Conservation (phyloP, 2,329 filamentous ascomycete genomes). For the Aspergillus sp. region DNA sequence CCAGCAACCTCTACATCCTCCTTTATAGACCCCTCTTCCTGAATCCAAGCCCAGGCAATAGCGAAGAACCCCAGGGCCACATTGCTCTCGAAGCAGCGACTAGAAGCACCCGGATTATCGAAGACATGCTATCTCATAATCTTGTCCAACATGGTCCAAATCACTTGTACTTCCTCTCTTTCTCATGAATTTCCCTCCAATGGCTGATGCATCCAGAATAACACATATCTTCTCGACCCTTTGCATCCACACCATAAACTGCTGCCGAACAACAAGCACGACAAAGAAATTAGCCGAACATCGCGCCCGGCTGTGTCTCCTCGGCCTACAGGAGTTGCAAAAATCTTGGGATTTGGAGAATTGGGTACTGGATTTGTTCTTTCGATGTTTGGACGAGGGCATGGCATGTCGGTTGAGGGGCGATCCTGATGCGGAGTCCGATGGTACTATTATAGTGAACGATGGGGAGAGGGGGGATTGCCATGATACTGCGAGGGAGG, state of each 20-base stretch:
- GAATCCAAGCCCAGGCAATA: slow-evolving; percentile 20
- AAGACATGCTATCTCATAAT: slow-evolving; percentile 40
- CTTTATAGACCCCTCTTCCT: slow-evolving; percentile 39
- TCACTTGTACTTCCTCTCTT: slow-evolving; percentile 28
- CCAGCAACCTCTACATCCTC: slow-evolving; percentile 39
- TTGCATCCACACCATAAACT: slow-evolving; percentile 42
- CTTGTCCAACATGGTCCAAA: slow-evolving; percentile 39
- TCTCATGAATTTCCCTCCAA: neutral
- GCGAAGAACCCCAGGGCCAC: slow-evolving; percentile 26
- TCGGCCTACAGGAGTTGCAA: slow-evolving; percentile 43
- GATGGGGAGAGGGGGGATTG: neutral
- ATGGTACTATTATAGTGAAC: too few species aligned
- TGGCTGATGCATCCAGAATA: slow-evolving; percentile 22
- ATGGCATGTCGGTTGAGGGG: slow-evolving; percentile 33
- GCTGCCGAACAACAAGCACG: slow-evolving; percentile 30
- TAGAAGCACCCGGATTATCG: slow-evolving; percentile 40
- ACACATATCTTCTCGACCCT: slow-evolving; percentile 43
- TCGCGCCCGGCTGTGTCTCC: slow-evolving; percentile 41
- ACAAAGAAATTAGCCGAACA: slow-evolving; percentile 41
- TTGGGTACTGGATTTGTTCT: slow-evolving; percentile 43
- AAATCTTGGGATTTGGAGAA: slow-evolving; percentile 45
- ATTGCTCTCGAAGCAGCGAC: slow-evolving; percentile 40
- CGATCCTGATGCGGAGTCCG: neutral
- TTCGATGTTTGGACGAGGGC: slow-evolving; percentile 40
- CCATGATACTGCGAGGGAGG: slow-evolving; percentile 1